phyloP scores from a whole-genome alignment of 305 asterid genomes.

The Fraxinus xanthoxyloides region DNA sequence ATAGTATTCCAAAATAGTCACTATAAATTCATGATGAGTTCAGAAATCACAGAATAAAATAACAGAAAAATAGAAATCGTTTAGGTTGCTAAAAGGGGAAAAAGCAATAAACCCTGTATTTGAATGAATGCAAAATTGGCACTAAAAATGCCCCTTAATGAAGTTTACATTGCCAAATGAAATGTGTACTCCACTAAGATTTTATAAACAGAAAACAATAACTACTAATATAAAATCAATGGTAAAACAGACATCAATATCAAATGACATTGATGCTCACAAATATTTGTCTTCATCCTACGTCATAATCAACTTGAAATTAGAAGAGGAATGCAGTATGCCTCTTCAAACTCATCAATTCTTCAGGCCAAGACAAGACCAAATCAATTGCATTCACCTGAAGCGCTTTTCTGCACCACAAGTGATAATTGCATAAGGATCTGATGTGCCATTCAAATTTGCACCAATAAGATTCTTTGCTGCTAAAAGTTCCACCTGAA shows the following conservation, averaged over 20 bases:
- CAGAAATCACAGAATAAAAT: background rate
- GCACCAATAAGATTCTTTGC: constrained; percentile 90
- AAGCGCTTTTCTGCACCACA: constrained; percentile 86
- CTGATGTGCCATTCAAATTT: constrained; percentile 86
- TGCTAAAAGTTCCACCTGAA: constrained; percentile 90
- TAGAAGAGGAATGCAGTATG: constrained; percentile 21
- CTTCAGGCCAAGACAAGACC: constrained; percentile 23
- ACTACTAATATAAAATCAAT: constrained; percentile 10
- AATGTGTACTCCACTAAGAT: background rate
- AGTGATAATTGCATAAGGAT: constrained; percentile 87
- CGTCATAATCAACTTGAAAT: constrained; percentile 19
- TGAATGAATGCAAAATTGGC: constrained; percentile 5
- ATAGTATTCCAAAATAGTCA: background rate
- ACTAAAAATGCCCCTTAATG: background rate
- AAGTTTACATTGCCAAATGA: background rate
- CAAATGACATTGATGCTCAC: constrained; percentile 7
- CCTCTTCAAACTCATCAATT: constrained; percentile 21
- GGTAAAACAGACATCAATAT: background rate
- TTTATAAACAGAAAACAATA: background rate
- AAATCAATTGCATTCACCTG: constrained; percentile 60
- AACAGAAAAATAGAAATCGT: background rate
- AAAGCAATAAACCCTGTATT: background rate
- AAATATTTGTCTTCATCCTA: constrained; percentile 17
- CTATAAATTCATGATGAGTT: background rate
- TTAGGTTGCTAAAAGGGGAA: background rate